These are phyloP conservation scores for Lactarius indigo DNA, from an alignment of 768 basidiomycete species.

Conservation along the genomic window DNA sequence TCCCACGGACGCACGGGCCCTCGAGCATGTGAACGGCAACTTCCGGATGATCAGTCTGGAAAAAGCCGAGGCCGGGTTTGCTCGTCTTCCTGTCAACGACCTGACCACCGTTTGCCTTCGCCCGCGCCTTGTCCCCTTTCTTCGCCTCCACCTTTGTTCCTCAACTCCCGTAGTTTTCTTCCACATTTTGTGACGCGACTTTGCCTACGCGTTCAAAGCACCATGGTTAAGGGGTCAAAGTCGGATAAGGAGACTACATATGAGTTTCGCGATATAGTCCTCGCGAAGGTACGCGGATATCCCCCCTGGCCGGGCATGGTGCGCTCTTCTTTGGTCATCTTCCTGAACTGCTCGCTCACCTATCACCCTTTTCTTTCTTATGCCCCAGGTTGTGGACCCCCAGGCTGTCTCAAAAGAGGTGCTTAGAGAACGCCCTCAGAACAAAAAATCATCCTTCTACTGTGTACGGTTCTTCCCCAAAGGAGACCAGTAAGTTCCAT, in stretches of 20 bases:
- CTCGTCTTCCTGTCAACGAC: not conserved
- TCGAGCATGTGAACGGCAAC: conserved; percentile 1
- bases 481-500: conserved; percentile 80
- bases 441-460: conserved; percentile 70
- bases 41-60: conserved; percentile 20
- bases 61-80: conserved; percentile 5
- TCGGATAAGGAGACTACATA: conserved; percentile 46
- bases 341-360: conserved; percentile 13
- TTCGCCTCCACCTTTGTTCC: not conserved
- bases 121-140: not conserved
- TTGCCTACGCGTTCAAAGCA: conserved; percentile 22
- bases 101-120: not conserved
- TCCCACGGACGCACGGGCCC: conserved; percentile 20
- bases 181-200: not conserved
- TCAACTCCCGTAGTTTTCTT: not conserved
- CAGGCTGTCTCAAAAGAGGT: conserved; percentile 60
- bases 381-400: conserved; percentile 75
- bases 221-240: conserved; percentile 38
- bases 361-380: conserved; percentile 11
- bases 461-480: conserved; percentile 87
- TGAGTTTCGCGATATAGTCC: conserved; percentile 76
- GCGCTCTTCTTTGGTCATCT: conserved; percentile 38
- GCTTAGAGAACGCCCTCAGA: conserved; percentile 62
- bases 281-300: conserved; percentile 91
- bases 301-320: conserved; percentile 96